A percentile compares a stretch with the other conserved stretches of the same genome.
Evolutionary conservation across 202 grass and related monocot genomes (phyloP).

Genomic region (Zizania palustris): DNA sequence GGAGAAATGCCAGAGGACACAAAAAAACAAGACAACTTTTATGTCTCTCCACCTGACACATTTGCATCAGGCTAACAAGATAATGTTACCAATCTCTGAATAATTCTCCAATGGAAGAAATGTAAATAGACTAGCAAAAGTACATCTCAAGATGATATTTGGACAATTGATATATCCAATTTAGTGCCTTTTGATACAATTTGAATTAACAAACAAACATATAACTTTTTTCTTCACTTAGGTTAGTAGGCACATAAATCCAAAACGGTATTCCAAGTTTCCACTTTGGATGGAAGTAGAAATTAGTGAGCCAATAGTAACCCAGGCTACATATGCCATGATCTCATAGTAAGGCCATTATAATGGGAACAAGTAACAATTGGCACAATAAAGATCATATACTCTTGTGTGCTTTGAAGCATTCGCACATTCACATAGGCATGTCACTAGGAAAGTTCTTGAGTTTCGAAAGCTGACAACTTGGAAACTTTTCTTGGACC

Average conservation of each 20-base stretch:
- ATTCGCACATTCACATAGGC: slow-evolving; percentile 2
- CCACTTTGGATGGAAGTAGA: background rate
- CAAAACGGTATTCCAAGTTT: slow-evolving; percentile 2
- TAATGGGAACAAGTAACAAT: background rate
- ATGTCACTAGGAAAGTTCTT: background rate
- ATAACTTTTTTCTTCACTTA: background rate
- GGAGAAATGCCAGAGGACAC: background rate
- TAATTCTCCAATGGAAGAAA: background rate
- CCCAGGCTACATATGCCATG: background rate
- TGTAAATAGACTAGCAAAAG: background rate
- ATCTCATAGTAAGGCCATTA: background rate
- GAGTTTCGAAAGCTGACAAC: background rate
- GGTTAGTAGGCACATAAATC: background rate
- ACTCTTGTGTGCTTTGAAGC: slow-evolving; percentile 24
- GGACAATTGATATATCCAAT: background rate
- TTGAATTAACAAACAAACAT: background rate
- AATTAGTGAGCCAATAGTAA: background rate
- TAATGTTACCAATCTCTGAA: background rate
- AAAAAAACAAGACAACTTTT: background rate
- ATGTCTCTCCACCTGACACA: background rate
- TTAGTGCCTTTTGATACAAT: background rate
- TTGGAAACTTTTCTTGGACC: slow-evolving; percentile 3
- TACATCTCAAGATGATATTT: background rate
- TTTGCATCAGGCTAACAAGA: slow-evolving; percentile 12
- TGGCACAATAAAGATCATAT: background rate